These are phyloP conservation scores for Cerioporus squamosus DNA, from an alignment of 1,284 basidiomycete species.

Conservation along the genomic window DNA sequence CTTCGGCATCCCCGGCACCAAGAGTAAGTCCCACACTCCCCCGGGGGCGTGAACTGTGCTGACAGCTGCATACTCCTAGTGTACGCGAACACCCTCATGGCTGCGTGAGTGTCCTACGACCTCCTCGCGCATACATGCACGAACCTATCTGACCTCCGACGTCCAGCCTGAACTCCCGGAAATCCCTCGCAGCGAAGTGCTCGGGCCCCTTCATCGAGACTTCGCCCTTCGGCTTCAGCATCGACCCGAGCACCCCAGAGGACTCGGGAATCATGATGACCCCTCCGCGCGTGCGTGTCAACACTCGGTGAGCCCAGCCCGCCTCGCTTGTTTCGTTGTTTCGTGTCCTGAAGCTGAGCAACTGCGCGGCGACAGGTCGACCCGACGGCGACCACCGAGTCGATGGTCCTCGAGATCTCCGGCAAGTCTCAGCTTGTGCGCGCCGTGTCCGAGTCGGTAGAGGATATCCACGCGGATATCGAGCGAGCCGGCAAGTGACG, in stretches of 20 bases:
- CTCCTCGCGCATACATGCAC: no score
- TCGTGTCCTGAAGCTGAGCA: not conserved
- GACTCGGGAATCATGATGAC: not conserved
- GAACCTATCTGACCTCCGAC: no score
- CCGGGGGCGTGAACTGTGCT: no score
- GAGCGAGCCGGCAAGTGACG: not conserved
- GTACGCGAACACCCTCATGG: slow-evolving; percentile 1
- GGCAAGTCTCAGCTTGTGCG: not conserved
- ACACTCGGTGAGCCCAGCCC: not conserved
- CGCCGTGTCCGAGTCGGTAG: not conserved
- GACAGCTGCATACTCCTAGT: no score
- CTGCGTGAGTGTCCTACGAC: not conserved
- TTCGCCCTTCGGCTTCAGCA: not conserved
- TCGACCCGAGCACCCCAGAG: not conserved
- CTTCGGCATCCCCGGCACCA: not conserved
- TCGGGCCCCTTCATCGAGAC: not conserved
- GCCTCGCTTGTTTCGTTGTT: not conserved
- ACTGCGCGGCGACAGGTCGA: not conserved
- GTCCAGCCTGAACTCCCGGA: not conserved
- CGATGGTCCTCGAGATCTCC: not conserved
- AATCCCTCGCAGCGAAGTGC: not conserved
- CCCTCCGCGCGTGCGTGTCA: not conserved
- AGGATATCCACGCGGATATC: not conserved
- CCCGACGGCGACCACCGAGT: not conserved
- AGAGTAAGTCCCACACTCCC: slow-evolving; percentile 1